Evolutionary conservation across 176 grass and related monocot species (phyloP).

Genomic region (Paspalum notatum): DNA sequence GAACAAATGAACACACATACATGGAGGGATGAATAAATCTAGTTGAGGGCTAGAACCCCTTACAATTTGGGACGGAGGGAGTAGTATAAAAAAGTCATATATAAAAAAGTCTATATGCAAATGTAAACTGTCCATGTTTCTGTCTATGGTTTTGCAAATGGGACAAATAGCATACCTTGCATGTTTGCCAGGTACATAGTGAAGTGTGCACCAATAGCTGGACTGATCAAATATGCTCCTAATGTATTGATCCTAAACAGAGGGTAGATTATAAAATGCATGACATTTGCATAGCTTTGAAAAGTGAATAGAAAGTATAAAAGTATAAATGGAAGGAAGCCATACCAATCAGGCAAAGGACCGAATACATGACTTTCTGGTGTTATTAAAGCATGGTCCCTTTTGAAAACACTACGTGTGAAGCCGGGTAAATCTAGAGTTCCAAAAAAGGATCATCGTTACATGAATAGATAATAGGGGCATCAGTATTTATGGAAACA

Average conservation of each 20-base stretch:
- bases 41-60: too few relatives aligned
- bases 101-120: slow-evolving; percentile 5
- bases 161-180: slow-evolving; percentile 62
- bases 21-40: too few relatives aligned
- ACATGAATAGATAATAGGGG: slow-evolving; percentile 15
- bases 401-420: slow-evolving; percentile 84
- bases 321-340: background rate
- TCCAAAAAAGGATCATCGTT: slow-evolving; percentile 36
- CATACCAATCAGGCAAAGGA: slow-evolving; percentile 89
- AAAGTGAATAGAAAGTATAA: slow-evolving; percentile 13
- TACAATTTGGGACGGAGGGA: too few relatives aligned
- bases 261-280: slow-evolving; percentile 20
- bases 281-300: slow-evolving; percentile 26
- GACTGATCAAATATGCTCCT: slow-evolving; percentile 87
- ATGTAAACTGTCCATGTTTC: slow-evolving; percentile 19
- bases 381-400: slow-evolving; percentile 87
- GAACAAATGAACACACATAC: too few relatives aligned
- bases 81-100: background rate
- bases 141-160: slow-evolving; percentile 12
- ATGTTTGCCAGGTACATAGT: slow-evolving; percentile 94
- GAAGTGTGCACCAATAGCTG: slow-evolving; percentile 86
- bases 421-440: slow-evolving; percentile 95
- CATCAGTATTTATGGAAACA: slow-evolving; percentile 5
- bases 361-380: slow-evolving; percentile 97
- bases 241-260: slow-evolving; percentile 70